A percentile compares a stretch with the other conserved stretches of the same genome.
Conservation (phyloP, 169 alveolate species). For the Babesia divergens region DNA sequence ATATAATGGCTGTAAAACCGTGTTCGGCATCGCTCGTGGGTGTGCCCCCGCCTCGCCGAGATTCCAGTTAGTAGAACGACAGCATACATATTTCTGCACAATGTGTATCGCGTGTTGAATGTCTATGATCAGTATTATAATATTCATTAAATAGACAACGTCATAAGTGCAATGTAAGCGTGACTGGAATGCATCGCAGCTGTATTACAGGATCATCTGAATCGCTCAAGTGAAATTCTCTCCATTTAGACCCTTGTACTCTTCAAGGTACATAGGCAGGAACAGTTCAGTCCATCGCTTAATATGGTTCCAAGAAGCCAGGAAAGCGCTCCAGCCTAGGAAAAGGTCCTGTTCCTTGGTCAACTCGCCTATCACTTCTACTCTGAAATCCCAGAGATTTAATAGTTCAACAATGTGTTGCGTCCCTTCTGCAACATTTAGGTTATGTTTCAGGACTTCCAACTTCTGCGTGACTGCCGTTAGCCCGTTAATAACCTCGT, state of each 20-base stretch:
- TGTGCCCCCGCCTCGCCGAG: too few relatives aligned
- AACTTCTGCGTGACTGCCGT: not conserved
- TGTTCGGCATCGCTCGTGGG: too few relatives aligned
- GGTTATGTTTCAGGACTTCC: not conserved
- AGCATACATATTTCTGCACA: too few relatives aligned
- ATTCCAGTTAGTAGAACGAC: too few relatives aligned
- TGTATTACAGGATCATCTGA: too few relatives aligned
- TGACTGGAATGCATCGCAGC: too few relatives aligned
- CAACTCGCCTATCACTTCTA: conserved; percentile 10
- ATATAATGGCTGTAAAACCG: too few relatives aligned
- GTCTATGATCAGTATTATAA: too few relatives aligned
- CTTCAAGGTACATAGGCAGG: conserved; percentile 16
- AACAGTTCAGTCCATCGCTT: conserved; percentile 21
- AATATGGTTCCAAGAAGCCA: conserved; percentile 21
- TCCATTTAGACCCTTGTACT: not conserved
- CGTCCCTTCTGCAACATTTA: not conserved
- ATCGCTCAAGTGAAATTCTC: too few relatives aligned
- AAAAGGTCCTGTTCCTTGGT: conserved; percentile 25
- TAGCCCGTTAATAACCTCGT: not conserved
- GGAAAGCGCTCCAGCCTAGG: conserved; percentile 34
- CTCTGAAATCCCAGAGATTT: conserved; percentile 26
- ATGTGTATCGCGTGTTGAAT: too few relatives aligned
- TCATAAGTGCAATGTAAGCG: too few relatives aligned
- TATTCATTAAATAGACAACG: too few relatives aligned
- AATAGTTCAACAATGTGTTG: not conserved